Percentiles rank a stretch among this genome's conserved stretches.
These are phyloP conservation scores for Pseudocercospora pini-densiflorae DNA, from an alignment of 2,329 filamentous ascomycete species.

Conservation along the genomic window DNA sequence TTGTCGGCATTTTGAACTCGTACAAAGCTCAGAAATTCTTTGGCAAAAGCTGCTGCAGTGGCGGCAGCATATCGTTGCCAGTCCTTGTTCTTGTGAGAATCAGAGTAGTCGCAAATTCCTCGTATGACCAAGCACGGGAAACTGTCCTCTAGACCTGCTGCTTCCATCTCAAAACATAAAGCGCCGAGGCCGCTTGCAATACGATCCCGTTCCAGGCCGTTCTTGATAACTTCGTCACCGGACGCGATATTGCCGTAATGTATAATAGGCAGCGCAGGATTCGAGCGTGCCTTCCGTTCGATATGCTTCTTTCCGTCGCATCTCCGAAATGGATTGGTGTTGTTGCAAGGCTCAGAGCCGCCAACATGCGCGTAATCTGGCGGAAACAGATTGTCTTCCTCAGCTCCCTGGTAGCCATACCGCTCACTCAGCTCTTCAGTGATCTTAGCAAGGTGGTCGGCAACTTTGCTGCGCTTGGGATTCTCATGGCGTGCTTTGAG, in stretches of 20 bases:
- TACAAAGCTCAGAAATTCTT: constrained; percentile 22
- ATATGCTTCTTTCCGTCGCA: neutral
- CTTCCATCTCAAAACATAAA: constrained; percentile 36
- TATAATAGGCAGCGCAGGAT: constrained; percentile 10
- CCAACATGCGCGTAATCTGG: constrained; percentile 8
- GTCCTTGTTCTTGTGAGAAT: constrained; percentile 33
- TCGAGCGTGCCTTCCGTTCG: neutral
- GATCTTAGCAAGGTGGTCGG: neutral
- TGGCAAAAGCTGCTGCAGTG: constrained; percentile 29
- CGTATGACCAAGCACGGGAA: constrained; percentile 33
- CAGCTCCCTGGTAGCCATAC: constrained; percentile 9
- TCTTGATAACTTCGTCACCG: constrained; percentile 29
- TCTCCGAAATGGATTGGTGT: neutral
- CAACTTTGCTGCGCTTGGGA: neutral
- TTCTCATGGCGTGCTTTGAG: neutral
- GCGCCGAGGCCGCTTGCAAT: constrained; percentile 10
- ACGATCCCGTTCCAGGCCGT: constrained; percentile 6
- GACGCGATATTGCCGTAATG: constrained; percentile 36
- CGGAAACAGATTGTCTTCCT: constrained; percentile 4
- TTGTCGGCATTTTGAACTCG: neutral
- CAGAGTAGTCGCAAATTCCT: constrained; percentile 34
- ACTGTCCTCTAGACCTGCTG: constrained; percentile 31
- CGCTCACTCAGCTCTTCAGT: neutral
- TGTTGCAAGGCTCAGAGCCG: neutral
- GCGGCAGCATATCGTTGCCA: constrained; percentile 33